phyloP scores from a whole-genome alignment of 23 red algal genomes.

The Agarophyton chilense region DNA sequence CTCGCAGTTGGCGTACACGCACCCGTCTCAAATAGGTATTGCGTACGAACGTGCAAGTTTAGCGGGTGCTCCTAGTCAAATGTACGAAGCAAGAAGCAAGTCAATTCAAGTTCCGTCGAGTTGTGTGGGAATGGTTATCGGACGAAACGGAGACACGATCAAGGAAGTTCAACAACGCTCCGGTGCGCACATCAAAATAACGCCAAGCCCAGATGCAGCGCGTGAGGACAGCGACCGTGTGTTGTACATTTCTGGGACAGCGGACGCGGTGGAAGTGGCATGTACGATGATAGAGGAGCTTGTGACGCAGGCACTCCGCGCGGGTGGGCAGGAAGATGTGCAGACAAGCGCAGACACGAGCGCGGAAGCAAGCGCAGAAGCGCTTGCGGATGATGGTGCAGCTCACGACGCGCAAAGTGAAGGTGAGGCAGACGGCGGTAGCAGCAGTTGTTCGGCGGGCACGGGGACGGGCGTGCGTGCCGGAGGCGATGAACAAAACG shows the following conservation, averaged over 20 bases:
- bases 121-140: slow-evolving; percentile 78
- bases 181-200: slow-evolving; percentile 73
- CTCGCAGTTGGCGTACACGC: slow-evolving; percentile 2
- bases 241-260: slow-evolving; percentile 57
- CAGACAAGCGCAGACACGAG: background rate
- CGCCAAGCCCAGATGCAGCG: slow-evolving; percentile 63
- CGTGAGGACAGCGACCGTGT: slow-evolving; percentile 42
- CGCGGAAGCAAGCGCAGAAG: slow-evolving; percentile 3
- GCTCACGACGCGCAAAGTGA: background rate
- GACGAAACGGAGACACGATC: slow-evolving; percentile 80
- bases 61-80: background rate
- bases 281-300: slow-evolving; percentile 63
- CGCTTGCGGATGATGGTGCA: background rate
- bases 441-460: too few species aligned
- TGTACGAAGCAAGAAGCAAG: slow-evolving; percentile 25
- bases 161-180: slow-evolving; percentile 69
- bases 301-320: slow-evolving; percentile 42
- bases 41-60: slow-evolving; percentile 4
- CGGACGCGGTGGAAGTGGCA: slow-evolving; percentile 66
- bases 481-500: background rate
- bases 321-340: background rate
- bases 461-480: background rate
- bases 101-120: slow-evolving; percentile 59
- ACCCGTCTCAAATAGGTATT: background rate
- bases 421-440: background rate